phyloP scores from a whole-genome alignment of 2,329 filamentous ascomycete genomes.

The Xylaria arbuscula region DNA sequence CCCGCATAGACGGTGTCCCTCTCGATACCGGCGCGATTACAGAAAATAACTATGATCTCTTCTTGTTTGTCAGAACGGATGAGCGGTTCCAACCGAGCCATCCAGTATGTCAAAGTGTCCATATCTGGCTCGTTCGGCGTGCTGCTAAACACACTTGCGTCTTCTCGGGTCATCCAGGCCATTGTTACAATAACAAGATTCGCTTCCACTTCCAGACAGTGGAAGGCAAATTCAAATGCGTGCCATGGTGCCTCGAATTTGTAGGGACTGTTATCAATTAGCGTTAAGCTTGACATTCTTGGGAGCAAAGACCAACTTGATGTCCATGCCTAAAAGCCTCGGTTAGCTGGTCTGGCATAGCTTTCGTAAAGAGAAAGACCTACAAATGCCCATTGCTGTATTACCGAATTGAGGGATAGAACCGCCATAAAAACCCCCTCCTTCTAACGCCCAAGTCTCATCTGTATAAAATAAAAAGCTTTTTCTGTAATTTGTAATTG shows the following conservation, averaged over 20 bases:
- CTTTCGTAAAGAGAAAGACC: slow-evolving; percentile 42
- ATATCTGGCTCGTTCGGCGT: slow-evolving; percentile 72
- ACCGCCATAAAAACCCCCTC: slow-evolving; percentile 62
- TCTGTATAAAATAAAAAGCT: slow-evolving; percentile 68
- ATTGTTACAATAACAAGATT: slow-evolving; percentile 77
- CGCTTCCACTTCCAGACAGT: slow-evolving; percentile 66
- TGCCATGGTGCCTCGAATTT: slow-evolving; percentile 63
- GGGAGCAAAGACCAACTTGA: slow-evolving; percentile 63
- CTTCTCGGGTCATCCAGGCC: slow-evolving; percentile 78
- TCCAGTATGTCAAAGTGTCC: slow-evolving; percentile 80
- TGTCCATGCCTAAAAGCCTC: slow-evolving; percentile 61
- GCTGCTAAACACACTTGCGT: slow-evolving; percentile 58
- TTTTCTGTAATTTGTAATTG: slow-evolving; percentile 70
- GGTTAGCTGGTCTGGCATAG: slow-evolving; percentile 35
- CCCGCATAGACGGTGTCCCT: slow-evolving; percentile 76
- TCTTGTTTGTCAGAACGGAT: slow-evolving; percentile 62
- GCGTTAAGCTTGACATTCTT: slow-evolving; percentile 10
- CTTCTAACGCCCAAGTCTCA: slow-evolving; percentile 70
- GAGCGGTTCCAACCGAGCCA: slow-evolving; percentile 74
- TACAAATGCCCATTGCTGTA: slow-evolving; percentile 70
- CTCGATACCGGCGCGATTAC: slow-evolving; percentile 77
- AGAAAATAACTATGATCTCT: slow-evolving; percentile 76
- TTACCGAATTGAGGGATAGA: slow-evolving; percentile 61
- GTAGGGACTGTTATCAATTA: slow-evolving; percentile 56
- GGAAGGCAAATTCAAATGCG: slow-evolving; percentile 64